Conservation (phyloP, 2,329 filamentous ascomycete genomes). For the Diaporthe nobilis region DNA sequence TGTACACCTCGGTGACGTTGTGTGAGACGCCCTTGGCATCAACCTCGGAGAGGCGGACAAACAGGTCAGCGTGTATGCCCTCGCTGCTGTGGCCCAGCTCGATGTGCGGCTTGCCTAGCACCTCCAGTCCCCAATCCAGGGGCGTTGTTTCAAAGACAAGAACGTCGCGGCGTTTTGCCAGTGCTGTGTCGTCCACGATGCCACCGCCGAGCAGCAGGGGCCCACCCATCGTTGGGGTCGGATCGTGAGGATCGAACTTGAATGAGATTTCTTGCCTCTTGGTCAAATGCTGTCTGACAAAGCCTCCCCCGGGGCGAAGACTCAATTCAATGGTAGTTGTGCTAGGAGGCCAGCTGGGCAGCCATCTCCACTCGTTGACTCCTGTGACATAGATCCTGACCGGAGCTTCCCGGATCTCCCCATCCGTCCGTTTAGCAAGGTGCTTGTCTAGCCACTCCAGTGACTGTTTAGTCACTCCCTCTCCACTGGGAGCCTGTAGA, state of each 20-base stretch:
- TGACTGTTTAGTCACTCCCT: conserved; percentile 21
- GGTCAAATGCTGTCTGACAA: neutral
- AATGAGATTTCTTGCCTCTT: conserved; percentile 39
- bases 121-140: conserved; percentile 42
- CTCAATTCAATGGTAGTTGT: conserved; percentile 33
- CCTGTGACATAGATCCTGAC: conserved; percentile 36
- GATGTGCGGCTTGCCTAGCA: conserved; percentile 44
- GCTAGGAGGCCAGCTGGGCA: conserved; percentile 40
- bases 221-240: conserved; percentile 46
- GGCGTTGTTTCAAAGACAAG: conserved; percentile 45
- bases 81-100: conserved; percentile 46
- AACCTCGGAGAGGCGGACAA: conserved; percentile 47
- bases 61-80: conserved; percentile 46
- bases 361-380: conserved; percentile 36
- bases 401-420: conserved; percentile 9
- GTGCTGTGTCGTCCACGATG: conserved; percentile 42
- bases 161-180: conserved; percentile 45
- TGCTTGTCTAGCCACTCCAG: conserved; percentile 38
- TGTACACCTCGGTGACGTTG: conserved; percentile 46
- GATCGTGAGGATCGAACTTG: conserved; percentile 46
- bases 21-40: conserved; percentile 44
- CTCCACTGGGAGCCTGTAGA: neutral
- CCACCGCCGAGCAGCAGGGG: conserved; percentile 39
- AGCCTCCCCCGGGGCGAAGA: conserved; percentile 21
- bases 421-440: conserved; percentile 16